Conservation (phyloP, 768 basidiomycete species). For the Lactarius evosmus region DNA sequence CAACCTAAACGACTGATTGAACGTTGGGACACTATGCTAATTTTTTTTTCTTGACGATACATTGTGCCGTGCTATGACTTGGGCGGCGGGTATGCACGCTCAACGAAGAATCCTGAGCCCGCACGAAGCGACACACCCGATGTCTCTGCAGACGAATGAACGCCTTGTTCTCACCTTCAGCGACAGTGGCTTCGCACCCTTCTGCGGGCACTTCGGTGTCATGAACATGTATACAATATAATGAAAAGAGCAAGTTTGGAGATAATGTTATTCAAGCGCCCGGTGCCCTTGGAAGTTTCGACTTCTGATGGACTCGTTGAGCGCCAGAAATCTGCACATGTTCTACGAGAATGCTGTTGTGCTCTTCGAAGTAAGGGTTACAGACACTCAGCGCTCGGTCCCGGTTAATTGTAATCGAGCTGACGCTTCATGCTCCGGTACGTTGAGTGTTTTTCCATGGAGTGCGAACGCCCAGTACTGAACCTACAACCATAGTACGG, state of each 20-base stretch:
- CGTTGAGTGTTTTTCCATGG: conserved; percentile 2
- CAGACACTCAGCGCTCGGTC: neutral
- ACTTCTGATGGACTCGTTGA: neutral
- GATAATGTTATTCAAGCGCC: neutral
- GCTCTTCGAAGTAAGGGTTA: conserved; percentile 5
- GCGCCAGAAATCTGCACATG: neutral
- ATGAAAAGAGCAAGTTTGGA: neutral
- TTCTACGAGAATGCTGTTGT: conserved; percentile 11
- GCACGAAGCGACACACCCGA: neutral
- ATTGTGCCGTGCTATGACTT: neutral
- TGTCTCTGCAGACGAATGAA: neutral
- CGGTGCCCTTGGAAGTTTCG: conserved; percentile 8
- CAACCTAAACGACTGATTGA: neutral
- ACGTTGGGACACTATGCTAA: neutral
- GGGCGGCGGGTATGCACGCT: neutral
- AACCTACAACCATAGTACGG: neutral
- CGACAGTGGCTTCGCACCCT: neutral
- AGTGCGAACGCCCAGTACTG: neutral
- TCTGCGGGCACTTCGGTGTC: neutral
- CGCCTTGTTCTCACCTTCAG: neutral
- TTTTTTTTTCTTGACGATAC: too few species aligned
- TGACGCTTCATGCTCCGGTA: conserved; percentile 6
- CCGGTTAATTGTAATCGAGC: neutral
- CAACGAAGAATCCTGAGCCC: neutral
- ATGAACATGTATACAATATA: neutral